Evolutionary conservation across 1,139 yeast genomes (phyloP).

Genomic region (Magnusiomyces ingens): DNA sequence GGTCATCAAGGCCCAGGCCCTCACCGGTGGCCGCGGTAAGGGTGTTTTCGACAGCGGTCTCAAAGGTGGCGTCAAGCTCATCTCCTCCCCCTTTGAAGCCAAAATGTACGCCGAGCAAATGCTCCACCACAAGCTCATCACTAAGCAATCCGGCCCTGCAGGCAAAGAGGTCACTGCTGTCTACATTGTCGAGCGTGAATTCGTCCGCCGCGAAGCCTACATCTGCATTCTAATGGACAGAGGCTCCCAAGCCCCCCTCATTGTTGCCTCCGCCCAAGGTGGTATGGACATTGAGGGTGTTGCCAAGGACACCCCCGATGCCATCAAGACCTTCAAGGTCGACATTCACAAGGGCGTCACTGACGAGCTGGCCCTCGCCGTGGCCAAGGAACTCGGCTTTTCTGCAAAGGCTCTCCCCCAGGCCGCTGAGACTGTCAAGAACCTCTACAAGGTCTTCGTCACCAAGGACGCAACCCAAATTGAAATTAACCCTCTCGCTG

Average conservation of each 20-base stretch:
- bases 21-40: conserved; percentile 99
- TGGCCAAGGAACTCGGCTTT: conserved; percentile 80
- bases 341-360: conserved; percentile 76
- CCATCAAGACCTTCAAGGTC: conserved; percentile 84
- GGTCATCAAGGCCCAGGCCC: conserved; percentile 96
- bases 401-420: conserved; percentile 69
- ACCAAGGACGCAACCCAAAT: conserved; percentile 97
- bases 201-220: conserved; percentile 91
- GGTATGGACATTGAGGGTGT: conserved; percentile 99
- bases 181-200: conserved; percentile 90
- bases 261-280: conserved; percentile 96
- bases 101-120: conserved; percentile 78
- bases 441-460: conserved; percentile 77
- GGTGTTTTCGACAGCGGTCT: conserved; percentile 95
- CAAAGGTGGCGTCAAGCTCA: conserved; percentile 94
- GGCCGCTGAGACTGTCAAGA: conserved; percentile 82
- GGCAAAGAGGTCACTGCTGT: conserved; percentile 98
- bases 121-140: conserved; percentile 87
- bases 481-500: conserved; percentile 96
- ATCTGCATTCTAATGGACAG: conserved; percentile 94
- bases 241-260: conserved; percentile 79
- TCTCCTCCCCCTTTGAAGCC: conserved; percentile 81
- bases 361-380: conserved; percentile 62
- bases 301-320: conserved; percentile 84
- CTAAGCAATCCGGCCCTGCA: conserved; percentile 96